Percentiles rank a stretch among this genome's conserved stretches.
Evolutionary conservation across 1,284 basidiomycete genomes (phyloP).

Genomic region (Rhodotorula sp.): DNA sequence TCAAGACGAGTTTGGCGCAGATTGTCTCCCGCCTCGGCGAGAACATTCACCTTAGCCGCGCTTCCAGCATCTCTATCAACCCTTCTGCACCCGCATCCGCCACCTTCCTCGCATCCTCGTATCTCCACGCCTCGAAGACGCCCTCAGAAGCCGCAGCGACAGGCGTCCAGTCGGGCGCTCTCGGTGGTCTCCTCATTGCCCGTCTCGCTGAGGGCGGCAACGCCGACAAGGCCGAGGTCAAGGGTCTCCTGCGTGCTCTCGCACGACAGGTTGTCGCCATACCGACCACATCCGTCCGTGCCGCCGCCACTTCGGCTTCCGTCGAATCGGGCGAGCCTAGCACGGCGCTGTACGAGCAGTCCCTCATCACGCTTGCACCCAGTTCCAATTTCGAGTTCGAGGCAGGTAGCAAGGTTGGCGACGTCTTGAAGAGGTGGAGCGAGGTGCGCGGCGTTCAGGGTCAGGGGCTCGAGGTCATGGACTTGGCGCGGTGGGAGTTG

Average conservation of each 20-base stretch:
- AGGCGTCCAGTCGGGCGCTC: slow-evolving; percentile 59
- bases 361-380: slow-evolving; percentile 67
- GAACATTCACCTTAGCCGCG: slow-evolving; percentile 77
- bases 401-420: slow-evolving; percentile 60
- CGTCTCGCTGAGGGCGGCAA: slow-evolving; percentile 40
- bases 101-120: slow-evolving; percentile 64
- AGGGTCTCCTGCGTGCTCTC: slow-evolving; percentile 69
- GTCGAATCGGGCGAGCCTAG: slow-evolving; percentile 58
- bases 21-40: slow-evolving; percentile 84
- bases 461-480: slow-evolving; percentile 48
- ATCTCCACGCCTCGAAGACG: slow-evolving; percentile 65
- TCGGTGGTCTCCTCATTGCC: slow-evolving; percentile 68
- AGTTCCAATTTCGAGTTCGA: slow-evolving; percentile 42
- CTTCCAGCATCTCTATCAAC: slow-evolving; percentile 64
- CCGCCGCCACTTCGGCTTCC: slow-evolving; percentile 26
- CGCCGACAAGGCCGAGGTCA: slow-evolving; percentile 53
- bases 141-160: slow-evolving; percentile 50
- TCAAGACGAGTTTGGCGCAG: slow-evolving; percentile 61
- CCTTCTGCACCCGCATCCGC: slow-evolving; percentile 52
- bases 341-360: slow-evolving; percentile 70
- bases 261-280: slow-evolving; percentile 85
- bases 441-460: slow-evolving; percentile 56
- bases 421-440: slow-evolving; percentile 69
- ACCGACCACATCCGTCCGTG: slow-evolving; percentile 64
- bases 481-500: slow-evolving; percentile 50